Conservation (phyloP, 2,329 filamentous ascomycete genomes). For the Diaporthe sp. region DNA sequence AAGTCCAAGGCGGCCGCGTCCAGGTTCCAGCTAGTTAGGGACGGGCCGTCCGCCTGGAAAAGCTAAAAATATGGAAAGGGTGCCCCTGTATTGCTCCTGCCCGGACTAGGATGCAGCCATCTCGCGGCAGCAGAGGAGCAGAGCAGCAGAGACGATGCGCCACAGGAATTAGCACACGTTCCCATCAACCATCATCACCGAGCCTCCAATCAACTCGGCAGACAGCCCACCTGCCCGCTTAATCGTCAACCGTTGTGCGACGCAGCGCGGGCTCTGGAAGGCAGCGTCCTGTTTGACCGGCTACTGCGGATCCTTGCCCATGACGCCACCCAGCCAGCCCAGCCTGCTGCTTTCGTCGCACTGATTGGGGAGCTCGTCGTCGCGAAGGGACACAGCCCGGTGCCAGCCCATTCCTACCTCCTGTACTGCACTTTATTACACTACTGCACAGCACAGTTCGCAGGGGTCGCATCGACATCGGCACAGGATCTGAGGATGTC, state of each 20-base stretch:
- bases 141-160: neutral
- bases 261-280: neutral
- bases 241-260: conserved; percentile 3
- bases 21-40: conserved; percentile 23
- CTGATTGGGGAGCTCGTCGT: conserved; percentile 4
- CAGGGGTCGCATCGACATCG: conserved; percentile 2
- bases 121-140: neutral
- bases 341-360: neutral
- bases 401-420: neutral
- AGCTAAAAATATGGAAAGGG: conserved; percentile 30
- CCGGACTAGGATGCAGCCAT: conserved; percentile 9
- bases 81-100: conserved; percentile 19
- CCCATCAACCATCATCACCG: neutral
- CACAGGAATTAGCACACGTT: conserved; percentile 3
- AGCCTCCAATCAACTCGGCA: conserved; percentile 21
- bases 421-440: neutral
- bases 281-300: conserved; percentile 8
- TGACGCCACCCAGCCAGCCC: conserved; percentile 3
- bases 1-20: conserved; percentile 10
- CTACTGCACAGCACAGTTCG: conserved; percentile 7
- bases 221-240: conserved; percentile 2
- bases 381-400: neutral
- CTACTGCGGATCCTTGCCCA: neutral
- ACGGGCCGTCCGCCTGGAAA: conserved; percentile 20
- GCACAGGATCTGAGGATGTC: conserved; percentile 10